Conservation (phyloP, 2,329 filamentous ascomycete genomes). For the Fusarium chaquense region DNA sequence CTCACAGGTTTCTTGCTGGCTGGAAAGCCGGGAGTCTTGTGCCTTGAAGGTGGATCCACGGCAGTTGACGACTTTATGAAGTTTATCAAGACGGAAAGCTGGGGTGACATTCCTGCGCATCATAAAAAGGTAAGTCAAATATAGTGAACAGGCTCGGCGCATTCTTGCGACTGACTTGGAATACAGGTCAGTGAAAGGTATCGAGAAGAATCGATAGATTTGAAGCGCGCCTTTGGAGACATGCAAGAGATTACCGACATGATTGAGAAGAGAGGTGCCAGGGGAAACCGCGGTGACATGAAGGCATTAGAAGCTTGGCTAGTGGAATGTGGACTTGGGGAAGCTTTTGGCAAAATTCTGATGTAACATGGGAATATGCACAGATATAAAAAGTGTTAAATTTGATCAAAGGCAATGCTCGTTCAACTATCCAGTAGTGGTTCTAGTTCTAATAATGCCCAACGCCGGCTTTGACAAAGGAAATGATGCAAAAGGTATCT, state of each 20-base stretch:
- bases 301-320: slow-evolving; percentile 65
- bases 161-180: background rate
- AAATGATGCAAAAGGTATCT: slow-evolving; percentile 10
- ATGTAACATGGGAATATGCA: slow-evolving; percentile 24
- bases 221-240: slow-evolving; percentile 60
- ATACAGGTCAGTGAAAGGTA: slow-evolving; percentile 62
- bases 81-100: slow-evolving; percentile 72
- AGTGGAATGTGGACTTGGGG: slow-evolving; percentile 49
- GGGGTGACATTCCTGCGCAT: slow-evolving; percentile 71
- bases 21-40: slow-evolving; percentile 68
- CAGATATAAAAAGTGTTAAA: background rate
- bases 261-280: slow-evolving; percentile 60
- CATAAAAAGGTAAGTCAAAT: slow-evolving; percentile 65
- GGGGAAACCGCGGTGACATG: slow-evolving; percentile 66
- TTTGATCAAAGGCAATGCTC: background rate
- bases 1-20: slow-evolving; percentile 71
- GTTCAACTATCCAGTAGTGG: background rate
- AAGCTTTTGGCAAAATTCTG: slow-evolving; percentile 45
- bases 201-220: slow-evolving; percentile 53
- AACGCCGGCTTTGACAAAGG: slow-evolving; percentile 34
- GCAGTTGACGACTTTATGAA: slow-evolving; percentile 70
- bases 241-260: slow-evolving; percentile 69
- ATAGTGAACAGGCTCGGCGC: accelerated
- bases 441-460: slow-evolving; percentile 11
- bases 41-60: slow-evolving; percentile 61